Conservation (phyloP, 768 basidiomycete genomes). For the Calocera cornea region DNA sequence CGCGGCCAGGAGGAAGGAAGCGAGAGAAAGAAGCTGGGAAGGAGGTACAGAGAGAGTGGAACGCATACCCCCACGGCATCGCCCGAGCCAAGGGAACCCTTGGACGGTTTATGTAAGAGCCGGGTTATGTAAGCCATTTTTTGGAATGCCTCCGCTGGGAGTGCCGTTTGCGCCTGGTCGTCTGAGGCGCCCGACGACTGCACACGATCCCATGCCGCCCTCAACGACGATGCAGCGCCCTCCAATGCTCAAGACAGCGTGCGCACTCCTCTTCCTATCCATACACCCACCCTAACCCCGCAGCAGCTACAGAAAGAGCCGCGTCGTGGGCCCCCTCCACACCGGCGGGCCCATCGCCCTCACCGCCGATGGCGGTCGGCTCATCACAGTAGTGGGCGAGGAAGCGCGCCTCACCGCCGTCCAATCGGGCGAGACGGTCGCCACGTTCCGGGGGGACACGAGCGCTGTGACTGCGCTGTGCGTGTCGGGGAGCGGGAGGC, state of each 20-base stretch:
- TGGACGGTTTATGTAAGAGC: neutral
- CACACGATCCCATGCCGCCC: neutral
- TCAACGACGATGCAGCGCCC: neutral
- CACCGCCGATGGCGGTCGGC: slow-evolving; percentile 58
- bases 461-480: slow-evolving; percentile 74
- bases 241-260: neutral
- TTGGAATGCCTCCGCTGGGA: neutral
- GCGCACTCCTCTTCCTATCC: neutral
- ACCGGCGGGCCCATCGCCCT: slow-evolving; percentile 78
- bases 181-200: neutral
- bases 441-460: slow-evolving; percentile 70
- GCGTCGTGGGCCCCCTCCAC: slow-evolving; percentile 65
- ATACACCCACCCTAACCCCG: neutral
- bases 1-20: too few relatives aligned
- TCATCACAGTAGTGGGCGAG: slow-evolving; percentile 80
- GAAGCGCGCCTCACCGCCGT: slow-evolving; percentile 74
- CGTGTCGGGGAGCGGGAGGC: slow-evolving; percentile 57
- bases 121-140: neutral
- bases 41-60: too few relatives aligned
- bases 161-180: neutral
- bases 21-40: too few relatives aligned
- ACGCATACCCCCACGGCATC: too few relatives aligned
- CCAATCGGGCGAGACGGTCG: slow-evolving; percentile 57
- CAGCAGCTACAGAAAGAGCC: slow-evolving; percentile 58
- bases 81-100: too few relatives aligned